These are phyloP conservation scores for Tillandsia fasciculata DNA, from an alignment of 176 grass and related monocot species.

Conservation along the genomic window DNA sequence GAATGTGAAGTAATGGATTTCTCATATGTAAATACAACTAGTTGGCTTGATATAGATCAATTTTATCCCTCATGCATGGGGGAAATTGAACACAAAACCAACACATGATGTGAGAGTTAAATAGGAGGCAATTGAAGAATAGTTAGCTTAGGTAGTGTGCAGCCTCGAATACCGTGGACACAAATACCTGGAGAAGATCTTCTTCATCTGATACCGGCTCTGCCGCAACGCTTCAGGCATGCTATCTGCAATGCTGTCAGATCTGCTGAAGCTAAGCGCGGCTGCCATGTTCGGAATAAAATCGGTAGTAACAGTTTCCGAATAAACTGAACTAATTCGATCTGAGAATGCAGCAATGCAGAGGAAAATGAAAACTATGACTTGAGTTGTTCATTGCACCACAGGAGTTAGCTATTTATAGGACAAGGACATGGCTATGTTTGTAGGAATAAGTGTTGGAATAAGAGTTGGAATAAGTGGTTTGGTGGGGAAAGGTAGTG, in stretches of 20 bases:
- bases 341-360: neutral
- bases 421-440: slow-evolving; percentile 28
- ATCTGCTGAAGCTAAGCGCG: slow-evolving; percentile 62
- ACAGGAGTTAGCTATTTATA: slow-evolving; percentile 41
- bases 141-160: too few relatives aligned
- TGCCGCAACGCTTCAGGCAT: slow-evolving; percentile 76
- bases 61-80: too few relatives aligned
- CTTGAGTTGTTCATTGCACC: slow-evolving; percentile 20
- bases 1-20: too few relatives aligned
- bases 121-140: too few relatives aligned
- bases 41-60: too few relatives aligned
- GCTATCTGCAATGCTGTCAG: slow-evolving; percentile 69
- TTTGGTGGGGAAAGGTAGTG: slow-evolving; percentile 14
- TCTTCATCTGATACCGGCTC: slow-evolving; percentile 98
- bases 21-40: too few relatives aligned
- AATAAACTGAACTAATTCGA: neutral
- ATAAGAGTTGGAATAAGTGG: slow-evolving; percentile 34
- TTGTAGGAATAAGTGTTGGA: slow-evolving; percentile 22
- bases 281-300: slow-evolving; percentile 29
- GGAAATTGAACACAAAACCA: too few relatives aligned
- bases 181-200: slow-evolving; percentile 57
- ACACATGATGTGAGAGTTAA: too few relatives aligned
- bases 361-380: neutral
- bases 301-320: too few relatives aligned
- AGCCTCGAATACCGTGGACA: neutral